Percentiles rank a stretch among this genome's conserved stretches.
These are phyloP conservation scores for Kernera saxatilis DNA, from an alignment of 345 rosid genomes.

Conservation along the genomic window DNA sequence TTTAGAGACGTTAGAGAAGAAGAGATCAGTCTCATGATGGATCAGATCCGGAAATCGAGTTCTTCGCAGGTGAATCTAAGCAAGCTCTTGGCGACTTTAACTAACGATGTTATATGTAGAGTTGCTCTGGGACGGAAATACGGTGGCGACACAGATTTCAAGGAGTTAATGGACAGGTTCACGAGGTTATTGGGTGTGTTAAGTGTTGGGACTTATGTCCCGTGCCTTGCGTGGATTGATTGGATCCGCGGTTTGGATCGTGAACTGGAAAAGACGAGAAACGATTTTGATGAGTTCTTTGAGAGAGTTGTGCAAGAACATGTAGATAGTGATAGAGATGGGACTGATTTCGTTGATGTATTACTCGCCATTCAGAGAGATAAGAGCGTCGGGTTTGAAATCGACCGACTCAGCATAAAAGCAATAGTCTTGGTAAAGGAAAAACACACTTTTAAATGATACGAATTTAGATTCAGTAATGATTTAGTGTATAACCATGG, in stretches of 20 bases:
- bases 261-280: background rate
- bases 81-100: slow-evolving; percentile 13
- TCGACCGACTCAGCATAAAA: slow-evolving; percentile 28
- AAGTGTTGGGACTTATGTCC: slow-evolving; percentile 39
- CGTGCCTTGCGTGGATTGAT: slow-evolving; percentile 46
- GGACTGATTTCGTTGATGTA: background rate
- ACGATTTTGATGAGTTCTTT: slow-evolving; percentile 20
- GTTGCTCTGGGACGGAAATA: slow-evolving; percentile 48
- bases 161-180: slow-evolving; percentile 24
- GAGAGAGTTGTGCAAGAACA: slow-evolving; percentile 19
- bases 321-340: background rate
- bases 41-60: slow-evolving; percentile 17
- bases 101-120: slow-evolving; percentile 43
- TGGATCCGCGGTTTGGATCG: slow-evolving; percentile 8
- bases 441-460: too few species aligned
- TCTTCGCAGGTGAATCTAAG: slow-evolving; percentile 32
- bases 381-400: slow-evolving; percentile 11
- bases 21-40: slow-evolving; percentile 30
- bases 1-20: slow-evolving; percentile 37
- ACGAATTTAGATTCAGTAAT: background rate
- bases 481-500: background rate
- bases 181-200: slow-evolving; percentile 25
- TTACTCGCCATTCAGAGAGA: slow-evolving; percentile 23
- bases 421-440: slow-evolving; percentile 37
- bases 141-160: slow-evolving; percentile 28